A percentile compares a stretch with the other conserved stretches of the same genome.
Conservation (phyloP, 179 eudicot genomes). For the Spinacia oleracea region DNA sequence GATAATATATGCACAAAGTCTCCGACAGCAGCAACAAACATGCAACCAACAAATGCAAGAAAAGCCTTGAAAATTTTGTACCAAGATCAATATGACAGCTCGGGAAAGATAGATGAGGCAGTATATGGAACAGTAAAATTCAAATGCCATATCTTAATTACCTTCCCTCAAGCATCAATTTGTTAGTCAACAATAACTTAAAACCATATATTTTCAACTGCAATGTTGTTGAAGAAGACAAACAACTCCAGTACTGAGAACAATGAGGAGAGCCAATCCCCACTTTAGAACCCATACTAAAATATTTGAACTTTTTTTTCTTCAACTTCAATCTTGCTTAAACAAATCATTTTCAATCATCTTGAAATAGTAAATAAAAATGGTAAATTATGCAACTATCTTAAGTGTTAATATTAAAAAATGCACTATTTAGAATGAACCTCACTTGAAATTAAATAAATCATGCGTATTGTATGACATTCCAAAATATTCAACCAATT, state of each 20-base stretch:
- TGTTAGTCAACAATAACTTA: constrained; percentile 62
- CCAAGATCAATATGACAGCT: constrained; percentile 25
- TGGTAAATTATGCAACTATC: too few relatives aligned
- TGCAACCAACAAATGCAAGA: constrained; percentile 72
- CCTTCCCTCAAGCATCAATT: constrained; percentile 67
- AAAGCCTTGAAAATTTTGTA: constrained; percentile 81
- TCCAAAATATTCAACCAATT: too few relatives aligned
- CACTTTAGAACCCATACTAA: constrained; percentile 85
- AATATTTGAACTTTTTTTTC: constrained; percentile 68
- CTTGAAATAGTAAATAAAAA: constrained; percentile 42
- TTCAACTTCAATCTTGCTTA: constrained; percentile 96
- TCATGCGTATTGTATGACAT: too few relatives aligned
- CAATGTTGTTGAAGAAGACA: constrained; percentile 81
- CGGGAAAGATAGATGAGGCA: neutral
- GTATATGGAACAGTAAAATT: neutral
- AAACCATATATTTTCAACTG: constrained; percentile 86
- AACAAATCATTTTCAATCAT: constrained; percentile 83
- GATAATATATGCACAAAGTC: constrained; percentile 87
- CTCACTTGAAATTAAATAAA: too few relatives aligned
- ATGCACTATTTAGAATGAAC: too few relatives aligned
- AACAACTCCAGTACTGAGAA: constrained; percentile 67
- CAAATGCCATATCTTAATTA: constrained; percentile 33
- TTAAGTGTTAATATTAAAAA: too few relatives aligned
- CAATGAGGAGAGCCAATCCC: constrained; percentile 85
- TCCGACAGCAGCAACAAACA: constrained; percentile 66